Conservation (phyloP, 768 basidiomycete species). For the Phaffia tasmanica region DNA sequence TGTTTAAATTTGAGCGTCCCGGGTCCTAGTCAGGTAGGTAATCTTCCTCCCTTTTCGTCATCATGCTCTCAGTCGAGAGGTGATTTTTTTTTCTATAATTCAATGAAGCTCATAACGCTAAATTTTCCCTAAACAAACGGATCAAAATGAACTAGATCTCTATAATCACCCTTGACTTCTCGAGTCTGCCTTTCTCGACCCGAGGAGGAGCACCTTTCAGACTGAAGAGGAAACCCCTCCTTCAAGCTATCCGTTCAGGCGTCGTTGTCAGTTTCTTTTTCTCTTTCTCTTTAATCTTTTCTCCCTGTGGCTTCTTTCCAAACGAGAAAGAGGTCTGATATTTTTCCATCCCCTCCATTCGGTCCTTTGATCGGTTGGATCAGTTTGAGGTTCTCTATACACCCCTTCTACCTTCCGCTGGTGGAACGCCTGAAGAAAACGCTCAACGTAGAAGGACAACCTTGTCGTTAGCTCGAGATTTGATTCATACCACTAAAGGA, state of each 20-base stretch:
- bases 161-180: slow-evolving; percentile 25
- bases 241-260: slow-evolving; percentile 49
- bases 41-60: background rate
- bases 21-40: slow-evolving; percentile 16
- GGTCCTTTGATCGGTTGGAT: background rate
- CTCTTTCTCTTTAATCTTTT: slow-evolving; percentile 6
- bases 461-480: slow-evolving; percentile 18
- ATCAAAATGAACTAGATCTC: slow-evolving; percentile 75
- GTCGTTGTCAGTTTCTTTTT: slow-evolving; percentile 51
- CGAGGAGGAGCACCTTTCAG: slow-evolving; percentile 10
- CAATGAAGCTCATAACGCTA: slow-evolving; percentile 64
- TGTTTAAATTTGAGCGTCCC: slow-evolving; percentile 70
- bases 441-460: slow-evolving; percentile 17
- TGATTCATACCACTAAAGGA: slow-evolving; percentile 19
- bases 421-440: background rate
- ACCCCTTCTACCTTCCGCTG: slow-evolving; percentile 16
- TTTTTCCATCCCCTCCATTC: too few relatives aligned
- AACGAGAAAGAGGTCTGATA: too few relatives aligned
- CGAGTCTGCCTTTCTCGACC: background rate
- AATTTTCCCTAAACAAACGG: too few relatives aligned
- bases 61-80: background rate
- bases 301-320: too few relatives aligned
- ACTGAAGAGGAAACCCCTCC: slow-evolving; percentile 22
- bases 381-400: slow-evolving; percentile 25
- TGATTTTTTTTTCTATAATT: slow-evolving; percentile 44